Base-by-base conservation (phyloP, 2,329 filamentous ascomycete species). In the Lecanicillium sp. region DNA sequence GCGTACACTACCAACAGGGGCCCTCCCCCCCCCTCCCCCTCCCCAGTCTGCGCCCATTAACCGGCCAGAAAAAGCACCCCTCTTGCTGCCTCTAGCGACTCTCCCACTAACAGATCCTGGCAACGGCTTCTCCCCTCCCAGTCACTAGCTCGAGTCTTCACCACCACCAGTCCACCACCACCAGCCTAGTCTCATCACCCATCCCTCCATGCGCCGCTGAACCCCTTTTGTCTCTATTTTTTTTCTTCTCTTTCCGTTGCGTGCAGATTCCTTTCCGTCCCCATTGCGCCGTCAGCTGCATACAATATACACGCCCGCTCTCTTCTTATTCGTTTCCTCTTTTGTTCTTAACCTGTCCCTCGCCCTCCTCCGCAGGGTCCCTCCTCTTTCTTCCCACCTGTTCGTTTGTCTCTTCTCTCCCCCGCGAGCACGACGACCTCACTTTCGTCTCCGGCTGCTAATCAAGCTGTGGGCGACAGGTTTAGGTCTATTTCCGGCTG, bases 151-250 rank as follows among this genome's bases (percentile, higher is more conserved):
- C 19, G 32, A 14, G 14, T 35, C 14, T 35, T 11, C 35, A 5
- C 5, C 17, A 17, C 9, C 14, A 19, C 3, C n/a, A 19, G 8
- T 20, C 15, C 35, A 11, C 12, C 17, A 17, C 35, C 35, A 38
- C 21, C 11, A 21, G 11, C n/a, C 35, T 38, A 38, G 19, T 17
- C 19, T 38, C 12, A 20, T 20, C 21, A 42, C 39, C 41, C 9
- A 26, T 30, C 30, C 45, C 21, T 37, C 45, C 45, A 40, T 42
- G 27, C 30, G 37, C 19, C 38, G 46, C 38, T 42, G 46, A 43
- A 49, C 38, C 46, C 40, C 38, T 43, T 49, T 43, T 49, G 32
- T 32, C 46, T 15, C n/a, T 21, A 23, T 38, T 23, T 44, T 38
- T 24, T 33, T 37, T 32, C 20, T 48, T 41, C 29, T 24, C n/a